Conservation (phyloP, 805 yeast species). For the Yamadazyma ubonensis region DNA sequence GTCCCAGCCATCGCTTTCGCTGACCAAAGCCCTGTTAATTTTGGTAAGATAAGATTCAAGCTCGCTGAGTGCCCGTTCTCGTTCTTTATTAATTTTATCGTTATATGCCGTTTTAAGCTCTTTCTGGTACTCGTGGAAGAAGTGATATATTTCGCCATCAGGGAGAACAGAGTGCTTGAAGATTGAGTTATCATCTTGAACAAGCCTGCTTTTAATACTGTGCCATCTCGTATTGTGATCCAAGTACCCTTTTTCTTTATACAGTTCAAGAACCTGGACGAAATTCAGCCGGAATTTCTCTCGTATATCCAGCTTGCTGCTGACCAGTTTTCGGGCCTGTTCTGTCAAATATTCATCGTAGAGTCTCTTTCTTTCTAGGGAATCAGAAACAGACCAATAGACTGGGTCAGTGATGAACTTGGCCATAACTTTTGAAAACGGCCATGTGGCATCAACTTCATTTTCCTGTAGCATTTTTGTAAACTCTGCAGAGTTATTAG, state of each 20-base stretch:
- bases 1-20: constrained; percentile 36
- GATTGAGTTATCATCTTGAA: constrained; percentile 64
- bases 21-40: constrained; percentile 28
- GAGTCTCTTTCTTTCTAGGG: constrained; percentile 55
- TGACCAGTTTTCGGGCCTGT: constrained; percentile 46
- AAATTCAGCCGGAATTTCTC: constrained; percentile 60
- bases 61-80: constrained; percentile 51
- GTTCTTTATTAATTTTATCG: constrained; percentile 23
- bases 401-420: constrained; percentile 55
- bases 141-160: constrained; percentile 53
- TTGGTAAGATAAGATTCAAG: constrained; percentile 50
- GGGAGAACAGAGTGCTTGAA: constrained; percentile 59
- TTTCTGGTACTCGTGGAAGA: constrained; percentile 52
- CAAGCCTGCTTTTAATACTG: constrained; percentile 46
- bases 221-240: constrained; percentile 64
- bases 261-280: constrained; percentile 41
- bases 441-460: constrained; percentile 71
- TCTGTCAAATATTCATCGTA: constrained; percentile 62
- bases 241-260: constrained; percentile 36
- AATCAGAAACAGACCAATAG: constrained; percentile 67
- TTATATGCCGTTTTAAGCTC: constrained; percentile 34
- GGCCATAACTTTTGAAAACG: constrained; percentile 65
- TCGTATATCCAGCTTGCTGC: constrained; percentile 51
- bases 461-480: constrained; percentile 50
- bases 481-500: constrained; percentile 53